Percentiles rank a stretch among this genome's conserved stretches.
phyloP scores from a whole-genome alignment of 2,329 filamentous ascomycete species.

The Conoideocrella luteorostrata region DNA sequence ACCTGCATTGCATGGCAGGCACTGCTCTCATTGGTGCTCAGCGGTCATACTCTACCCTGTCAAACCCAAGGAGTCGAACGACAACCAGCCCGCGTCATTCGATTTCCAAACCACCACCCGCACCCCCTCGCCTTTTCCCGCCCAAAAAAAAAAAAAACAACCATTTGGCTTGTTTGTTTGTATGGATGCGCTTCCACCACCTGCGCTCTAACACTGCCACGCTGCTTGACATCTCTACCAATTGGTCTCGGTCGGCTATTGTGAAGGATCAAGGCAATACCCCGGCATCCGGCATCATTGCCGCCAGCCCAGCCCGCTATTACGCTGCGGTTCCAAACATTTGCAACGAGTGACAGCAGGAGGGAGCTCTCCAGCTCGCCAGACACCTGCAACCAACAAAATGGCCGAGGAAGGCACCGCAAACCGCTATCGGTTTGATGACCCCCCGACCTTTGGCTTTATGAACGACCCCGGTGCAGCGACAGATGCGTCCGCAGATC shows the following conservation, averaged over 20 bases:
- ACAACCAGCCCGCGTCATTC: conserved; percentile 9
- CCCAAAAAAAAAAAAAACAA: too few relatives aligned
- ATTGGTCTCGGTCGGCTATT: conserved; percentile 1
- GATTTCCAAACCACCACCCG: conserved; percentile 8
- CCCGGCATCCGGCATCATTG: conserved; percentile 4
- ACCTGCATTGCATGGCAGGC: conserved; percentile 5
- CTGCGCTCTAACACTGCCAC: not conserved
- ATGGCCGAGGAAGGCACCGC: conserved; percentile 36
- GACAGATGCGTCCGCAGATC: conserved; percentile 24
- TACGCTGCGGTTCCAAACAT: not conserved
- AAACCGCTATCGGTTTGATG: conserved; percentile 38
- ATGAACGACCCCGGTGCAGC: conserved; percentile 26
- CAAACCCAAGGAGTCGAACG: conserved; percentile 6
- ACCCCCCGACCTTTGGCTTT: conserved; percentile 32
- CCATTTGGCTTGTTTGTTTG: not conserved
- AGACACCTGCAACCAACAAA: conserved; percentile 13
- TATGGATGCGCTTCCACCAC: not conserved
- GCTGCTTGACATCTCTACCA: not conserved
- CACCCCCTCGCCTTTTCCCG: conserved; percentile 4
- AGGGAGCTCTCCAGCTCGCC: conserved; percentile 4
- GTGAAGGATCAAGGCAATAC: not conserved
- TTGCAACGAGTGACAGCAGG: not conserved
- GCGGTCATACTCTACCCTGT: conserved; percentile 7
- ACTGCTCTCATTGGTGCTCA: conserved; percentile 4
- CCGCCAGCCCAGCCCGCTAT: conserved; percentile 4